A percentile compares a stretch with the other conserved stretches of the same genome.
Evolutionary conservation across 192 early-diverging fungal genomes (phyloP).

Genomic region (Mortierella hygrophila): DNA sequence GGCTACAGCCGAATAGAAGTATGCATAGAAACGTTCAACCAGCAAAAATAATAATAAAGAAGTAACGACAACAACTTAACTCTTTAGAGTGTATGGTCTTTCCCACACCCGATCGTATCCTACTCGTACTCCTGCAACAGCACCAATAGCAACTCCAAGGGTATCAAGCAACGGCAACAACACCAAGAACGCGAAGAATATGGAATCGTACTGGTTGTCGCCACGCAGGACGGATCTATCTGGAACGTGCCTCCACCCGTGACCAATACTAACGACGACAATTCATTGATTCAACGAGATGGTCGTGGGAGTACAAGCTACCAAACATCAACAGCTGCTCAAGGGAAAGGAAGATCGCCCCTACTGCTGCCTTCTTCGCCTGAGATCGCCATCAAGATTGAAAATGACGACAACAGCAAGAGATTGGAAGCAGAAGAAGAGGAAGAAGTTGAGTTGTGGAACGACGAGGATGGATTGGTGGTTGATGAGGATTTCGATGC

Average conservation of each 20-base stretch:
- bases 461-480: constrained; percentile 39
- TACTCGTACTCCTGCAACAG: constrained; percentile 36
- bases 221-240: constrained; percentile 26
- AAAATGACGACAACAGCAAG: constrained; percentile 9
- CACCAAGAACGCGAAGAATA: neutral
- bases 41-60: neutral
- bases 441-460: constrained; percentile 41
- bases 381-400: constrained; percentile 21
- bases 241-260: constrained; percentile 17
- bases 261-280: neutral
- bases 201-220: neutral
- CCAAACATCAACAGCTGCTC: neutral
- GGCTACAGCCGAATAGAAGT: neutral
- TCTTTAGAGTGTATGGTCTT: constrained; percentile 18
- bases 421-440: neutral
- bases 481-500: constrained; percentile 1
- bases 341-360: neutral
- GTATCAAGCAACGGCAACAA: neutral
- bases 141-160: neutral
- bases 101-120: constrained; percentile 23
- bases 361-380: neutral
- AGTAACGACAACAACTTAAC: neutral
- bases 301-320: neutral
- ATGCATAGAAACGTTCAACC: neutral
- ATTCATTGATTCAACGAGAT: neutral